Conservation (phyloP, 768 basidiomycete genomes). For the Termitomyces sp. region DNA sequence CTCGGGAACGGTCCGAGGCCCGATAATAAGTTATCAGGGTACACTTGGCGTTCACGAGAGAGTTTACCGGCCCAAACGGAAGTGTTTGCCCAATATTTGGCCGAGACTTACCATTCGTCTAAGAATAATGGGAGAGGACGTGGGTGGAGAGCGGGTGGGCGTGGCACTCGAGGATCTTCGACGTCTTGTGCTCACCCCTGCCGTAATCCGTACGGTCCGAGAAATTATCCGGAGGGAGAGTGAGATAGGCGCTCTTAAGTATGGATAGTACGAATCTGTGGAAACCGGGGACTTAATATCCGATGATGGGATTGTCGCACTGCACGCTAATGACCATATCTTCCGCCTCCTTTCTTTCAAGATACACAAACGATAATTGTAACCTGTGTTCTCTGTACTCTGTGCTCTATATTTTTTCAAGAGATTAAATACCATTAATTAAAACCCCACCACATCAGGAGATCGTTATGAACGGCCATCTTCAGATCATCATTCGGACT, state of each 20-base stretch:
- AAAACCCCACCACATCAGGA: background rate
- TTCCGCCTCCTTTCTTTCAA: background rate
- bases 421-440: too few species aligned
- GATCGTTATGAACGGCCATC: background rate
- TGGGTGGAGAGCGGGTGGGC: background rate
- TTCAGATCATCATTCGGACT: background rate
- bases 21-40: background rate
- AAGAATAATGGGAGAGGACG: background rate
- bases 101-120: background rate
- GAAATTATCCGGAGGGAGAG: background rate
- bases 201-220: background rate
- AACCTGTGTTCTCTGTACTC: background rate
- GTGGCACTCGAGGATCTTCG: background rate
- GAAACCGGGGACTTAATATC: background rate
- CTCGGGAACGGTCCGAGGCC: constrained; percentile 6
- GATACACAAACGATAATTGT: background rate
- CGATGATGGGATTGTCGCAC: background rate
- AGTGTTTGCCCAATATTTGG: constrained; percentile 7
- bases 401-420: background rate
- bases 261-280: background rate
- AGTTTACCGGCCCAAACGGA: constrained; percentile 12
- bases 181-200: background rate
- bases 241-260: background rate
- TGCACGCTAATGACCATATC: background rate
- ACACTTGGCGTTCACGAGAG: constrained; percentile 6